These are phyloP conservation scores for Fusarium multiceps DNA, from an alignment of 2,329 filamentous ascomycete species.

Conservation along the genomic window DNA sequence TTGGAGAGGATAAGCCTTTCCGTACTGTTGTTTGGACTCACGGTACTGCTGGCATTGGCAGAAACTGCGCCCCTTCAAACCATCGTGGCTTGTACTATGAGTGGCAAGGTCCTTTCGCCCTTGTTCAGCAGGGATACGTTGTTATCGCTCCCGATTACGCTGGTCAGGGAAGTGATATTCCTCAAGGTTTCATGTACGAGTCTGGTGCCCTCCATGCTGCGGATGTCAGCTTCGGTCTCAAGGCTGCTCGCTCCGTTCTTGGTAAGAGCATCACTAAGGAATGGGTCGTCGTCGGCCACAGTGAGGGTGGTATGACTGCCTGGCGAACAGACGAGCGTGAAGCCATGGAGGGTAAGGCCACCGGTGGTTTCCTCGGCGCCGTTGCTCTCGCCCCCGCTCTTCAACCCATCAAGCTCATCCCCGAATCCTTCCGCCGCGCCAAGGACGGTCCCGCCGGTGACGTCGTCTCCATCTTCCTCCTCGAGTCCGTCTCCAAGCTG, in stretches of 20 bases:
- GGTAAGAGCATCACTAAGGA: slow-evolving; percentile 10
- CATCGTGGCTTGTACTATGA: slow-evolving; percentile 12
- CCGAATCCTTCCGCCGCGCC: slow-evolving; percentile 16
- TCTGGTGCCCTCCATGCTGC: slow-evolving; percentile 12
- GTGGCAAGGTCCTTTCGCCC: neutral
- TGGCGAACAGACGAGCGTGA: slow-evolving; percentile 21
- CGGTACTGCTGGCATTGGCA: slow-evolving; percentile 11
- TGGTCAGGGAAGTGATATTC: slow-evolving; percentile 18
- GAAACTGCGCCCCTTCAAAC: slow-evolving; percentile 18
- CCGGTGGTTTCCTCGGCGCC: slow-evolving; percentile 13
- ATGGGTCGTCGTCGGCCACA: slow-evolving; percentile 18
- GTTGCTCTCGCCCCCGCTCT: slow-evolving; percentile 14
- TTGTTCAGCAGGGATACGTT: slow-evolving; percentile 3
- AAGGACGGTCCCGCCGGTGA: slow-evolving; percentile 13
- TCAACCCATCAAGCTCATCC: slow-evolving; percentile 18
- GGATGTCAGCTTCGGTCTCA: slow-evolving; percentile 8
- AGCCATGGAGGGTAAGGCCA: neutral
- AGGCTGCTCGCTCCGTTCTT: neutral
- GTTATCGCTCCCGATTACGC: slow-evolving; percentile 18
- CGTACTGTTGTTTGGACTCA: slow-evolving; percentile 23
- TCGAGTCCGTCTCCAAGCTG: slow-evolving; percentile 2
- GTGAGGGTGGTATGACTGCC: slow-evolving; percentile 19
- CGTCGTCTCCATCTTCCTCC: slow-evolving; percentile 18
- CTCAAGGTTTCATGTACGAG: slow-evolving; percentile 26
- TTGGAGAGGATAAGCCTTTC: slow-evolving; percentile 17